These are phyloP conservation scores for Suhomyces prunicola DNA, from an alignment of 805 yeast species.

Conservation along the genomic window DNA sequence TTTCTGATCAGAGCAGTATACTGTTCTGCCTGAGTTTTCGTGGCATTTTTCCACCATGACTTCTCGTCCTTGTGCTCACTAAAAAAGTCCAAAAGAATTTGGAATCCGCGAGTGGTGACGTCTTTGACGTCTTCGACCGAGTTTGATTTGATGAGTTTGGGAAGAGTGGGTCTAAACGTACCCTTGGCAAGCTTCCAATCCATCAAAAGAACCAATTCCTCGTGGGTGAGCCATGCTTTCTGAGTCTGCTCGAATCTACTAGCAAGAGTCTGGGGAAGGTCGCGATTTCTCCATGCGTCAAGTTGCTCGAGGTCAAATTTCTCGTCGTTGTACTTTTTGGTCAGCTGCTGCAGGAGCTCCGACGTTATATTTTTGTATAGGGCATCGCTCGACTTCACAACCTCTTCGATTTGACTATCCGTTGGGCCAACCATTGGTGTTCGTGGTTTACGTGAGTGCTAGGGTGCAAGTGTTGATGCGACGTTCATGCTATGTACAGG, in stretches of 20 bases:
- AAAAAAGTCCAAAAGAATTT: slow-evolving; percentile 8
- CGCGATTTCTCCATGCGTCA: slow-evolving; percentile 34
- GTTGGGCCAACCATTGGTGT: neutral
- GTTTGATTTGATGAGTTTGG: slow-evolving; percentile 40
- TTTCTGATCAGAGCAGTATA: slow-evolving; percentile 20
- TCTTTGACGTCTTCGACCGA: slow-evolving; percentile 23
- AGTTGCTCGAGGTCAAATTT: slow-evolving; percentile 29
- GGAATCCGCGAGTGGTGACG: slow-evolving; percentile 27
- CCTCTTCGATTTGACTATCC: neutral
- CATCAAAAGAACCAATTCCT: slow-evolving; percentile 40
- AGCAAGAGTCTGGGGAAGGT: slow-evolving; percentile 26
- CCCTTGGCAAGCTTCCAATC: slow-evolving; percentile 47
- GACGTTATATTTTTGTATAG: slow-evolving; percentile 27
- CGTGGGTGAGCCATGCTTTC: slow-evolving; percentile 31
- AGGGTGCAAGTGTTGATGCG: neutral
- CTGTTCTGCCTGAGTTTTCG: neutral
- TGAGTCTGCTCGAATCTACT: slow-evolving; percentile 19
- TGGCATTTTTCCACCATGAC: slow-evolving; percentile 5
- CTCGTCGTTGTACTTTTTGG: slow-evolving; percentile 22
- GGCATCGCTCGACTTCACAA: slow-evolving; percentile 16
- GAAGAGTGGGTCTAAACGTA: slow-evolving; percentile 44
- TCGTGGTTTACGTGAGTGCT: neutral
- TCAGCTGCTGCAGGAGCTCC: slow-evolving; percentile 25
- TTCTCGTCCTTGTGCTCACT: neutral
- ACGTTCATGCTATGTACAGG: neutral